A percentile compares a stretch with the other conserved stretches of the same genome.
Conservation (phyloP, 2,329 filamentous ascomycete species). For the Aspergillus sp. region DNA sequence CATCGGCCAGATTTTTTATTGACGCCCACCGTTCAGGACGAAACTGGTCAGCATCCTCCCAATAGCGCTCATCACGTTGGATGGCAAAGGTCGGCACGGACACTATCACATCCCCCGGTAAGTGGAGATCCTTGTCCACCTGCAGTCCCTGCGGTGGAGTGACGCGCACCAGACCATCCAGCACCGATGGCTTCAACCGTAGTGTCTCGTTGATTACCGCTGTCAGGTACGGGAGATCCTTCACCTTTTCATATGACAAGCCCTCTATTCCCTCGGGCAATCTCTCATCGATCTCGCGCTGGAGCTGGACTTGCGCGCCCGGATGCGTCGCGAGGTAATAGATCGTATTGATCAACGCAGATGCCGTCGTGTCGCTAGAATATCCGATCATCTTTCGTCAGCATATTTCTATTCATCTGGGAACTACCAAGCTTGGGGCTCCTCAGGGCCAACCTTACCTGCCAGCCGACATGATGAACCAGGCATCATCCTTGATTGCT, state of each 20-base stretch:
- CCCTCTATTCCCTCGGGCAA: not conserved
- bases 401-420: not conserved
- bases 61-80: constrained; percentile 11
- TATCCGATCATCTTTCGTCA: not conserved
- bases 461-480: constrained; percentile 19
- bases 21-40: constrained; percentile 6
- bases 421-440: not conserved
- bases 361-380: constrained; percentile 38
- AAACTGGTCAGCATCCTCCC: constrained; percentile 2
- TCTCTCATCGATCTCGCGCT: constrained; percentile 29
- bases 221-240: constrained; percentile 28
- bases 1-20: not conserved
- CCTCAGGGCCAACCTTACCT: constrained; percentile 8
- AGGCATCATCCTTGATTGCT: constrained; percentile 19
- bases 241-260: not conserved
- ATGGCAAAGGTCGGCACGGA: constrained; percentile 10
- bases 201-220: constrained; percentile 38
- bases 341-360: constrained; percentile 33
- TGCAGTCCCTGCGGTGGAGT: constrained; percentile 39
- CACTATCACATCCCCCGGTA: constrained; percentile 12
- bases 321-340: constrained; percentile 39
- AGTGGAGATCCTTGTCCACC: constrained; percentile 11
- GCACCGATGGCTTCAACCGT: constrained; percentile 42
- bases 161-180: constrained; percentile 38
- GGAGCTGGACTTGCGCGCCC: constrained; percentile 32